These are phyloP conservation scores for Tetradesmus obliquus DNA, from an alignment of 139 green algal genomes.

Conservation along the genomic window DNA sequence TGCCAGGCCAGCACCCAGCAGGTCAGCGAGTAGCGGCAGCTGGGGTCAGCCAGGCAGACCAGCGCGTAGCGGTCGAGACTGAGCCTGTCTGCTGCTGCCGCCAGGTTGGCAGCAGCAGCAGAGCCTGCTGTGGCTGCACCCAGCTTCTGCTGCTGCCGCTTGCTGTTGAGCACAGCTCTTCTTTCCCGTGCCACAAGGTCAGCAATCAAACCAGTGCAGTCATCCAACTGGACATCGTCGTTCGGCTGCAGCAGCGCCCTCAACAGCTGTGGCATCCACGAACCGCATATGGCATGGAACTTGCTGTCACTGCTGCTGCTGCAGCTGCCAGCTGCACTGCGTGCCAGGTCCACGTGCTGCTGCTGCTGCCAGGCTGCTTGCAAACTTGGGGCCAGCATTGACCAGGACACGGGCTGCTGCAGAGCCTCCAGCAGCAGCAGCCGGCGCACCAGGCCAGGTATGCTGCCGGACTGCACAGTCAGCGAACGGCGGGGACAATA, in stretches of 20 bases:
- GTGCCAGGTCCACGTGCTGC: neutral
- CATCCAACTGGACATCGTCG: neutral
- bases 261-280: too few relatives aligned
- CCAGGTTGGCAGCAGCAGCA: neutral
- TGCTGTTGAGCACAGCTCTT: neutral
- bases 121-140: neutral
- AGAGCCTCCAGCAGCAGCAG: conserved; percentile 26
- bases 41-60: neutral
- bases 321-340: neutral
- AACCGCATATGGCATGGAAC: too few relatives aligned
- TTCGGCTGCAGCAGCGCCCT: too few relatives aligned
- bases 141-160: neutral
- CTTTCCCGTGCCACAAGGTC: neutral
- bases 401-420: neutral
- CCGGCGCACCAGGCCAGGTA: conserved; percentile 10
- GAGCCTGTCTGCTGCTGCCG: neutral
- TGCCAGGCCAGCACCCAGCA: conserved; percentile 11
- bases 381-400: neutral
- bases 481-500: too few relatives aligned
- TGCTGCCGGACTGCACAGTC: neutral
- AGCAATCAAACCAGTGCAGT: neutral
- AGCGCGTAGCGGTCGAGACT: neutral
- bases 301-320: neutral
- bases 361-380: neutral
- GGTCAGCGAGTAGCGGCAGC: neutral